phyloP scores from a whole-genome alignment of 2,329 filamentous ascomycete genomes.

The Fusarium concolor region DNA sequence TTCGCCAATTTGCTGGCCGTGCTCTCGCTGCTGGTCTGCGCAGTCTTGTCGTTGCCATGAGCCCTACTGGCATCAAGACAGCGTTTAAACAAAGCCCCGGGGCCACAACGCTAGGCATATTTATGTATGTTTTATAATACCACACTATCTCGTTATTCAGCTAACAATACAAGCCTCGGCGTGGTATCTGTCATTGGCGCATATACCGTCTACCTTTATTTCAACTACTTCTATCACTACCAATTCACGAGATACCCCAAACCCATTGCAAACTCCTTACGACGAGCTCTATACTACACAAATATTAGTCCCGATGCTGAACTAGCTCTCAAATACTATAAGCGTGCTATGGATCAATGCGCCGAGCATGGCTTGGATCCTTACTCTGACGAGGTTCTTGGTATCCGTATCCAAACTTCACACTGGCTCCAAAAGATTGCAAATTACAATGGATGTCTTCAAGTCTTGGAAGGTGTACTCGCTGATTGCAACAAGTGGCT shows the following conservation, averaged over 20 bases:
- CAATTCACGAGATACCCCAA: conserved; percentile 73
- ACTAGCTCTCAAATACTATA: conserved; percentile 85
- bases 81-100: conserved; percentile 51
- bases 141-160: neutral
- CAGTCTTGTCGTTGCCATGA: conserved; percentile 51
- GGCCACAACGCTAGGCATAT: conserved; percentile 47
- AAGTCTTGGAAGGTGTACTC: conserved; percentile 82
- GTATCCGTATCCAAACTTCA: conserved; percentile 85
- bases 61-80: conserved; percentile 51
- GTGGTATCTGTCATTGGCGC: conserved; percentile 47
- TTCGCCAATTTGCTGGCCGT: conserved; percentile 47
- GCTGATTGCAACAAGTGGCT: conserved; percentile 75
- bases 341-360: conserved; percentile 79
- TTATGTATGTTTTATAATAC: conserved; percentile 45
- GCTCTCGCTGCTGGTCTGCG: conserved; percentile 51
- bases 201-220: conserved; percentile 58
- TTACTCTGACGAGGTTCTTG: conserved; percentile 90
- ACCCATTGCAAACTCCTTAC: conserved; percentile 79
- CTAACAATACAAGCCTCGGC: conserved; percentile 44
- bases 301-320: conserved; percentile 80
- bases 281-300: conserved; percentile 87
- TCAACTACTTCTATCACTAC: conserved; percentile 65
- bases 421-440: conserved; percentile 82
- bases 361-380: conserved; percentile 82
- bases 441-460: conserved; percentile 75